Conservation (phyloP, 2,329 filamentous ascomycete genomes). For the Colletotrichum acutatum region DNA sequence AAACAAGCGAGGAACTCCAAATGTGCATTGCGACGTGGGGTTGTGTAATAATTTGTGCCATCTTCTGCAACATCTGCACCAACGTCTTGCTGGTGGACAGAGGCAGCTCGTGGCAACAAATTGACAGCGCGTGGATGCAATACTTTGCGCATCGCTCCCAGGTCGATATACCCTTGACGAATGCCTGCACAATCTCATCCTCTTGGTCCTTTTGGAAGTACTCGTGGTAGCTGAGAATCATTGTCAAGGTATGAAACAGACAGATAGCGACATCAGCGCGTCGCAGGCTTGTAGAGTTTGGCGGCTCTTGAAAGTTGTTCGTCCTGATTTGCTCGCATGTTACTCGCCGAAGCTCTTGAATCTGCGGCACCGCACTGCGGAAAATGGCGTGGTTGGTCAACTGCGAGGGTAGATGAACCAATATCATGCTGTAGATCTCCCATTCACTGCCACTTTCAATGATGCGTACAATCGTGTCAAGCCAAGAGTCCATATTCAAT, state of each 20-base stretch:
- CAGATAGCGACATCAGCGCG: conserved; percentile 91
- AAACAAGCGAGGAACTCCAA: conserved; percentile 93
- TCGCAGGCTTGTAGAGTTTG: conserved; percentile 79
- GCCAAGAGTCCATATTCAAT: conserved; percentile 74
- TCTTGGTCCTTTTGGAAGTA: conserved; percentile 86
- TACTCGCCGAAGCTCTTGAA: conserved; percentile 79
- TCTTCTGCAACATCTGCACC: conserved; percentile 87
- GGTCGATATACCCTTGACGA: conserved; percentile 84
- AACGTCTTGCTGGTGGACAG: conserved; percentile 87
- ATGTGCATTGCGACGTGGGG: conserved; percentile 93
- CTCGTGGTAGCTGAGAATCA: conserved; percentile 90
- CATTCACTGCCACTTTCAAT: conserved; percentile 78
- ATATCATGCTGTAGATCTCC: conserved; percentile 91
- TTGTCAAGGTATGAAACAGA: conserved; percentile 86
- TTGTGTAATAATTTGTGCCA: conserved; percentile 96
- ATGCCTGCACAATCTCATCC: conserved; percentile 88
- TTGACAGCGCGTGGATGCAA: conserved; percentile 93
- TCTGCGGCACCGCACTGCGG: conserved; percentile 75
- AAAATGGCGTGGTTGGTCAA: conserved; percentile 92
- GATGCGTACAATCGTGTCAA: conserved; percentile 81
- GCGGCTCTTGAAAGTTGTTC: conserved; percentile 84
- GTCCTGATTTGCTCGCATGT: conserved; percentile 86
- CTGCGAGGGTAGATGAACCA: conserved; percentile 88
- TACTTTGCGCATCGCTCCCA: conserved; percentile 90
- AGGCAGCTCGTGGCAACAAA: conserved; percentile 95